Base-by-base conservation (phyloP, 1,139 yeast species). In the Diutina scorzettiae region DNA sequence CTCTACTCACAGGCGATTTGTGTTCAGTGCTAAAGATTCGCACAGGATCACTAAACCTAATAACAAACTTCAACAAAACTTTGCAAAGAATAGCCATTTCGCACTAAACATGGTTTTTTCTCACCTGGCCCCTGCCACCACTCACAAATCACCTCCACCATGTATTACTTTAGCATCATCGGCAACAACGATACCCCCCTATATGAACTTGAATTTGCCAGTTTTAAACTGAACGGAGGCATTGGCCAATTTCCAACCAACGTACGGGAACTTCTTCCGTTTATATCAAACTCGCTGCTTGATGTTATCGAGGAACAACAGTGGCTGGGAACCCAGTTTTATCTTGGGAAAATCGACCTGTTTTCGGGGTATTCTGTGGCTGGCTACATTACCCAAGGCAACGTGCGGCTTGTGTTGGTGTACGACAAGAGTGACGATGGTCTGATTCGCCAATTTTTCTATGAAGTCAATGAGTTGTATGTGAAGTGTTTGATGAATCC, bases 251-350 rank as follows among this genome's bases (percentile, higher is more conserved):
- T 89, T 53, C 71, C 89, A 1, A 66, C 73, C 20, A 83, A 79
- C 44, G 75, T 85, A 57, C 74, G 74, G 52, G 96, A 89, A 56
- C 63, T 89, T 41, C 77, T 82, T 52, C 96, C 96, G 18, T 89
- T 87, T 55, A 79, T 93, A 29, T 73, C 91, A 32, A 95, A 91
- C 56, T 75, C 96, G 1, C 77, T 97, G 2, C 63, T 93, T 33
- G 99, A 91, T 56, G 68, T 91, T 18, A 79, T 93, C 1, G 96
- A 91, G 51, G 96, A 87, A 51, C 64, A 77, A 3, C 96, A 87
- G 53, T 89, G 95, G 94, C 72, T 76, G 41, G 66, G 76, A 12
- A 75, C 70, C 48, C 69, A 72, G 37, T 67, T 81, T 56, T 74
- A 84, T 53, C 63, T 87, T 48, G 91, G 91, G 41, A 76, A 76